Evolutionary conservation across 2,329 filamentous ascomycete genomes (phyloP).

Genomic region (Penicillium expansum): DNA sequence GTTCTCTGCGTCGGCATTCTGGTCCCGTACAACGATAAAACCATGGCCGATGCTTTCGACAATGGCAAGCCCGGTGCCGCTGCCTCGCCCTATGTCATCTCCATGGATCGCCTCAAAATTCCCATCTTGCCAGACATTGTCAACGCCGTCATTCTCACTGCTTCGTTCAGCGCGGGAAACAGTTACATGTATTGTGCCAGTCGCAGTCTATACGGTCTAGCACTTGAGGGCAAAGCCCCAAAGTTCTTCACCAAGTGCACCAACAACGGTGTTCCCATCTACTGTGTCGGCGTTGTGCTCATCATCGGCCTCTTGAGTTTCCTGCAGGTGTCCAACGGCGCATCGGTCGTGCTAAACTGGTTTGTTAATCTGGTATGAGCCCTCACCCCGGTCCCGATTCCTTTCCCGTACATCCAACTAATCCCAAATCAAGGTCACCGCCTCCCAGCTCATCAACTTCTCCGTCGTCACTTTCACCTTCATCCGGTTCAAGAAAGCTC

Average conservation of each 20-base stretch:
- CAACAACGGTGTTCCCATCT: constrained; percentile 67
- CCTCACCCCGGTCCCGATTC: neutral
- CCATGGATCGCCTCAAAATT: constrained; percentile 66
- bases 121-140: constrained; percentile 66
- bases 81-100: constrained; percentile 65
- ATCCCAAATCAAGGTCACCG: constrained; percentile 53
- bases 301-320: constrained; percentile 69
- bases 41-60: constrained; percentile 60
- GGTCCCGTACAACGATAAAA: constrained; percentile 65
- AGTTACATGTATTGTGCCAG: constrained; percentile 67
- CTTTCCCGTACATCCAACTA: neutral
- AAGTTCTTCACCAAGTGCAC: constrained; percentile 64
- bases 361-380: constrained; percentile 59
- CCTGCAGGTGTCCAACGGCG: constrained; percentile 65
- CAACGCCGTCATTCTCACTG: constrained; percentile 68
- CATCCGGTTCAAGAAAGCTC: constrained; percentile 68
- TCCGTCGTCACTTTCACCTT: constrained; percentile 68
- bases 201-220: constrained; percentile 65
- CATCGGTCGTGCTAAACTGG: constrained; percentile 69
- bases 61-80: constrained; percentile 63
- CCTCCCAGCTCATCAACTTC: constrained; percentile 73
- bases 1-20: constrained; percentile 69
- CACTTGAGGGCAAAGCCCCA: constrained; percentile 67
- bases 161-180: constrained; percentile 67
- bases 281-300: constrained; percentile 66